Evolutionary conservation across 2,329 filamentous ascomycete genomes (phyloP).

Genomic region (Aspergillus fischeri): DNA sequence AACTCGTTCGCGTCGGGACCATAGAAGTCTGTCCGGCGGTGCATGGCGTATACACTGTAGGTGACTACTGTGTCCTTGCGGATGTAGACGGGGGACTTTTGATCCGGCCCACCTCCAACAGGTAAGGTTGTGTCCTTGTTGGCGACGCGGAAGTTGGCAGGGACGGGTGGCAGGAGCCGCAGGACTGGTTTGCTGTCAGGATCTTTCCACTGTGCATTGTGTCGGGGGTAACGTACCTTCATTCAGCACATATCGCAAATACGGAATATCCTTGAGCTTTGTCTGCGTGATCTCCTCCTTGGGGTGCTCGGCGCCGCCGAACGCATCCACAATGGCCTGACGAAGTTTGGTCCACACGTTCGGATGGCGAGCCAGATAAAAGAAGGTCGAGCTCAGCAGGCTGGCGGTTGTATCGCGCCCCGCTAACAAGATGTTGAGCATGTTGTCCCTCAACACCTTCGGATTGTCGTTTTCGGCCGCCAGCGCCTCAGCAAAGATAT

Average conservation of each 20-base stretch:
- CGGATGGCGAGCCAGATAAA: constrained; percentile 42
- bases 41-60: constrained; percentile 70
- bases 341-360: constrained; percentile 36
- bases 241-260: constrained; percentile 38
- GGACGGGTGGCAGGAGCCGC: constrained; percentile 44
- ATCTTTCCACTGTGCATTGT: neutral
- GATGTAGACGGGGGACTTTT: constrained; percentile 57
- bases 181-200: constrained; percentile 24
- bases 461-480: constrained; percentile 44
- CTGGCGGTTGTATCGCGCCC: constrained; percentile 52
- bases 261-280: constrained; percentile 38
- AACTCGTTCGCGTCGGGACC: constrained; percentile 44
- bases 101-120: constrained; percentile 57
- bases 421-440: constrained; percentile 50
- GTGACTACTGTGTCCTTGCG: constrained; percentile 61
- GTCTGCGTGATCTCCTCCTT: constrained; percentile 41
- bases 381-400: constrained; percentile 44
- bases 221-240: constrained; percentile 22
- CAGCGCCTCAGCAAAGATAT: constrained; percentile 49
- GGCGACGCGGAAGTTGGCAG: constrained; percentile 42
- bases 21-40: constrained; percentile 55
- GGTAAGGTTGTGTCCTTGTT: constrained; percentile 42
- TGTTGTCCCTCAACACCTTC: constrained; percentile 44
- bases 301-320: constrained; percentile 39
- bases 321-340: constrained; percentile 31